phyloP scores from a whole-genome alignment of 306 rosid species.

The Trichosanthes cucumerina region DNA sequence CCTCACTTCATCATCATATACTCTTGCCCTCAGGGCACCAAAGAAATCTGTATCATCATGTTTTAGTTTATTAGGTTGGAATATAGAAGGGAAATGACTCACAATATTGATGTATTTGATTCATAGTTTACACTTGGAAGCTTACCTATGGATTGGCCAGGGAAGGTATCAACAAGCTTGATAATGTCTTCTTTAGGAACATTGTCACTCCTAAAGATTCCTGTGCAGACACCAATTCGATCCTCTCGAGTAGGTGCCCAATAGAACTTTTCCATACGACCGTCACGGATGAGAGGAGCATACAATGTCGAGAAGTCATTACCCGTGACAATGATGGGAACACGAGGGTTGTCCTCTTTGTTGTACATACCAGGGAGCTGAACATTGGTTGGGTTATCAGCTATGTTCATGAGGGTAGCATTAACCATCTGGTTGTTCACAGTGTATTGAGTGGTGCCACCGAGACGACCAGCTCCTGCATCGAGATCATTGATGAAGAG shows the following conservation, averaged over 20 bases:
- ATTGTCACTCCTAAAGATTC: slow-evolving; percentile 50
- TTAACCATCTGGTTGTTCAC: slow-evolving; percentile 83
- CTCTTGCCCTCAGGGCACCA: slow-evolving; percentile 66
- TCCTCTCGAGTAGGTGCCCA: slow-evolving; percentile 74
- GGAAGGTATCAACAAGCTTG: slow-evolving; percentile 60
- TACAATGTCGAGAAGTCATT: slow-evolving; percentile 73
- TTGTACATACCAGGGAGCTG: slow-evolving; percentile 81
- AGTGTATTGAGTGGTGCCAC: slow-evolving; percentile 73
- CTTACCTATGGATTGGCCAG: slow-evolving; percentile 72
- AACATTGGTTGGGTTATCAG: slow-evolving; percentile 63
- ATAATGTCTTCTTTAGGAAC: slow-evolving; percentile 25
- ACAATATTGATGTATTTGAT: background rate
- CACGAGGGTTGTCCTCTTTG: slow-evolving; percentile 72
- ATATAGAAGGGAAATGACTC: background rate
- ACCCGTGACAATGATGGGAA: slow-evolving; percentile 66
- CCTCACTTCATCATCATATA: slow-evolving; percentile 70
- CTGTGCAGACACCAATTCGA: slow-evolving; percentile 55
- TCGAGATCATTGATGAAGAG: slow-evolving; percentile 73
- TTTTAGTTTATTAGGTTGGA: background rate
- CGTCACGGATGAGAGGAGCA: slow-evolving; percentile 77
- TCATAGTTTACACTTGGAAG: background rate
- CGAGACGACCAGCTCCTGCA: slow-evolving; percentile 69
- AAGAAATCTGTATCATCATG: slow-evolving; percentile 45
- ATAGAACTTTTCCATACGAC: slow-evolving; percentile 78
- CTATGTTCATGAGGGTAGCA: slow-evolving; percentile 77